These are phyloP conservation scores for Prunus persica DNA, from an alignment of 306 rosid genomes.

Conservation along the genomic window Prunus_persica_NCBIv2 NC_034011.1:19456501-19457000, in stretches of 20 bases:
- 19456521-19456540: background rate
- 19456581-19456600: slow-evolving; percentile 41
- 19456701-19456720: slow-evolving; percentile 50
- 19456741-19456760: slow-evolving; percentile 70
- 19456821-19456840: slow-evolving; percentile 72
- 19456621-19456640: slow-evolving; percentile 83
- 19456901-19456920: slow-evolving; percentile 5
- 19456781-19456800: slow-evolving; percentile 80
- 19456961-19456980: slow-evolving; percentile 64
- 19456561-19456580: background rate
- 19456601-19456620: slow-evolving; percentile 91
- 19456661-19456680: slow-evolving; percentile 89
- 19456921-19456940: slow-evolving; percentile 6
- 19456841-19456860: slow-evolving; percentile 89
- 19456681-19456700: slow-evolving; percentile 78
- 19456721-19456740: slow-evolving; percentile 61
- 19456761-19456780: slow-evolving; percentile 85
- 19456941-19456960: slow-evolving; percentile 27
- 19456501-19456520: background rate
- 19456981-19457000: slow-evolving; percentile 76
- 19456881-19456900: slow-evolving; percentile 1
- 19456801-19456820: slow-evolving; percentile 68
- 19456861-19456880: slow-evolving; percentile 31
- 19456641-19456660: slow-evolving; percentile 81
- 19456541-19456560: slow-evolving; percentile 12